Evolutionary conservation across 257 asterid genomes (phyloP).

Genomic region (Rubia yunnanensis): DNA sequence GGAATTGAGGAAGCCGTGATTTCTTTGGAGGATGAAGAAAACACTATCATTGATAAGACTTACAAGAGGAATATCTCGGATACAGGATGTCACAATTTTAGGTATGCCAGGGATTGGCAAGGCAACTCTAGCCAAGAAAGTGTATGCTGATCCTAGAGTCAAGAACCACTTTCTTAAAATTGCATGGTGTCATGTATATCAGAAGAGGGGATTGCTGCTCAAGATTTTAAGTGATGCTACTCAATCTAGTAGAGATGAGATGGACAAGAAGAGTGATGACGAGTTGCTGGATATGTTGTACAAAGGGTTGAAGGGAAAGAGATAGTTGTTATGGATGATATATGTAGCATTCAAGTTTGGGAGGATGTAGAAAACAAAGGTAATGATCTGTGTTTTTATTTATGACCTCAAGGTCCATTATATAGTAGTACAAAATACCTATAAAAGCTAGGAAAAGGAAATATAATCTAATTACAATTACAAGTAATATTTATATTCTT

Average conservation of each 20-base stretch:
- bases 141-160: constrained; percentile 3
- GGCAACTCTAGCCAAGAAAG: constrained; percentile 13
- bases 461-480: too few relatives aligned
- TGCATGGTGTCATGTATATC: constrained; percentile 12
- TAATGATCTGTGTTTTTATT: too few relatives aligned
- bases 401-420: too few relatives aligned
- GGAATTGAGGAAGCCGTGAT: background rate
- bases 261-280: background rate
- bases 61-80: background rate
- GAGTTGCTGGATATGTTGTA: background rate
- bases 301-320: background rate
- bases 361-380: too few relatives aligned
- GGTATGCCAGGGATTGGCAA: constrained; percentile 18
- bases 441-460: too few relatives aligned
- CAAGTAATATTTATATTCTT: too few relatives aligned
- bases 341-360: constrained; percentile 13
- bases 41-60: background rate
- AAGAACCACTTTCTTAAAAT: background rate
- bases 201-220: constrained; percentile 2
- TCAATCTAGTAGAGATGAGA: background rate
- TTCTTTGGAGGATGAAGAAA: background rate
- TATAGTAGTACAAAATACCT: too few relatives aligned
- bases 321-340: constrained; percentile 20
- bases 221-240: background rate
- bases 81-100: background rate